Percentiles rank a stretch among this genome's conserved stretches.
phyloP scores from a whole-genome alignment of 1,284 basidiomycete genomes.

The Microbotryum lychnidis-dioicae region DNA sequence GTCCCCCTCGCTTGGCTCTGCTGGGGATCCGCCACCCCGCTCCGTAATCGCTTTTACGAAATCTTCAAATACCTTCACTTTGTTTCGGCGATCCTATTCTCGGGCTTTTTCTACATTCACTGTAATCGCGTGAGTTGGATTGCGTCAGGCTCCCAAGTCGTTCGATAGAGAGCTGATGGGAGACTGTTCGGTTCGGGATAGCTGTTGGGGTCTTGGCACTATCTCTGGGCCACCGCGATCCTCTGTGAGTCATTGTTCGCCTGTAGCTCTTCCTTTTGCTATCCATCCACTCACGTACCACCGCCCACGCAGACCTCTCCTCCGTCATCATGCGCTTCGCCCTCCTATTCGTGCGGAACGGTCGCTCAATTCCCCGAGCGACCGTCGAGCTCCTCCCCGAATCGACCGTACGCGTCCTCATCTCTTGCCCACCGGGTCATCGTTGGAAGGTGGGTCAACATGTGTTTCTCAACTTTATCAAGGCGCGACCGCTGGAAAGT shows the following conservation, averaged over 20 bases:
- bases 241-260: constrained; percentile 28
- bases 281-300: too few species aligned
- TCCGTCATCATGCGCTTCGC: constrained; percentile 38
- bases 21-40: constrained; percentile 39
- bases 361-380: constrained; percentile 35
- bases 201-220: constrained; percentile 35
- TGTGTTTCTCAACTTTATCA: constrained; percentile 41
- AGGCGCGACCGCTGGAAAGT: constrained; percentile 39
- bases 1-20: constrained; percentile 40
- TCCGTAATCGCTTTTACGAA: constrained; percentile 43
- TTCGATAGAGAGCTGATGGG: neutral
- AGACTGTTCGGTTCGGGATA: neutral
- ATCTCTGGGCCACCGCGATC: constrained; percentile 42
- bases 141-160: constrained; percentile 45
- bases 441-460: constrained; percentile 45
- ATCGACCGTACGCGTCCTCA: constrained; percentile 38
- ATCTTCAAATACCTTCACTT: constrained; percentile 43
- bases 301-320: constrained; percentile 21
- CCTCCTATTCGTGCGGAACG: constrained; percentile 37
- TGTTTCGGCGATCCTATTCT: constrained; percentile 33
- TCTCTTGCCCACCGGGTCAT: constrained; percentile 14
- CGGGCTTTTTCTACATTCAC: constrained; percentile 42
- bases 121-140: constrained; percentile 35
- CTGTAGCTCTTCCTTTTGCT: too few species aligned
- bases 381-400: constrained; percentile 39